Percentiles rank a stretch among this genome's conserved stretches.
These are phyloP conservation scores for Blastobotrys terrestris DNA, from an alignment of 805 yeast species.

Conservation along the genomic window DNA sequence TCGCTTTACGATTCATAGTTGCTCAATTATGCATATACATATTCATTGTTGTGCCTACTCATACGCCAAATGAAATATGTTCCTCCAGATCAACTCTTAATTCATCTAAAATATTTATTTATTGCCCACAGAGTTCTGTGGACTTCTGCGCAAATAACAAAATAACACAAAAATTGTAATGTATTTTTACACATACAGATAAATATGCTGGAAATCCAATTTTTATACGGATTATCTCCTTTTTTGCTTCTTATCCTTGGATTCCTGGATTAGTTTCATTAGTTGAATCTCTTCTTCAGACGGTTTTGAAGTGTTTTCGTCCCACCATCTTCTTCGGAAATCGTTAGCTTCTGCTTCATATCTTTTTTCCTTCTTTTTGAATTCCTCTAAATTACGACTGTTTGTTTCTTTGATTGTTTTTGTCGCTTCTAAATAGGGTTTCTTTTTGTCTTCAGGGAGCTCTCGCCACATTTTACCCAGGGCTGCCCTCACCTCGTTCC, in stretches of 20 bases:
- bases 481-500: constrained; percentile 36
- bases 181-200: background rate
- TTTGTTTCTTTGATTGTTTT: constrained; percentile 30
- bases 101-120: no score
- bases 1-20: no score
- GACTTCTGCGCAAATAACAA: no score
- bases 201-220: background rate
- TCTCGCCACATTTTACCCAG: constrained; percentile 38
- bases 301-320: constrained; percentile 30
- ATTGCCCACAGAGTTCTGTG: background rate
- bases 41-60: constrained; percentile 3
- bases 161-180: background rate
- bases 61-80: no score
- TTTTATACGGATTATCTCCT: background rate
- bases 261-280: constrained; percentile 16
- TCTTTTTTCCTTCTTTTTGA: constrained; percentile 26
- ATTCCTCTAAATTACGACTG: constrained; percentile 30
- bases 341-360: constrained; percentile 35
- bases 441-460: constrained; percentile 31
- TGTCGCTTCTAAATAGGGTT: constrained; percentile 33
- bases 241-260: background rate
- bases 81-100: no score
- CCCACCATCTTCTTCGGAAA: constrained; percentile 34
- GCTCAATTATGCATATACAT: background rate
- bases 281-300: constrained; percentile 24